phyloP scores from a whole-genome alignment of 2,329 filamentous ascomycete genomes.

The Ciborinia camelliae region DNA sequence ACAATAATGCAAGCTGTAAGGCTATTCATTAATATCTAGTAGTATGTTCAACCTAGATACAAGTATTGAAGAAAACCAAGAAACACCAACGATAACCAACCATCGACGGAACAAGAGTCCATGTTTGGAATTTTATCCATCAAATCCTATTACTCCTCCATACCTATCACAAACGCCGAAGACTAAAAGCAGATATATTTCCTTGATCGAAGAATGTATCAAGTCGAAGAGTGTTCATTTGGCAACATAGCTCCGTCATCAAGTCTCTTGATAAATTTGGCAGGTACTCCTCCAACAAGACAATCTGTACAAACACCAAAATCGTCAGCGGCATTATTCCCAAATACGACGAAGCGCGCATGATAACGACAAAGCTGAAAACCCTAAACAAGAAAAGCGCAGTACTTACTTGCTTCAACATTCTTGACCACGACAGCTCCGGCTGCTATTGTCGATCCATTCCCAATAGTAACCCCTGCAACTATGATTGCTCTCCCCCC shows the following conservation, averaged over 20 bases:
- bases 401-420: constrained; percentile 20
- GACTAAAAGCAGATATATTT: too few relatives aligned
- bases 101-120: background rate
- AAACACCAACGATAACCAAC: background rate
- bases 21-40: background rate
- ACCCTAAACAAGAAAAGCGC: background rate
- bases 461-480: constrained; percentile 51
- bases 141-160: background rate
- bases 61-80: background rate
- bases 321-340: background rate
- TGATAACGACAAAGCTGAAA: background rate
- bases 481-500: constrained; percentile 49
- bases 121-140: background rate
- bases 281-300: constrained; percentile 28
- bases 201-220: background rate
- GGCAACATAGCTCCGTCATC: background rate
- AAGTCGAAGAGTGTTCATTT: background rate
- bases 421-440: constrained; percentile 48
- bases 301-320: constrained; percentile 6
- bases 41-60: background rate
- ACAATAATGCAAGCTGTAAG: background rate
- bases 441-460: constrained; percentile 50
- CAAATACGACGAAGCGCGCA: background rate
- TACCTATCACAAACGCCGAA: background rate
- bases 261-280: constrained; percentile 23